Conservation (phyloP, 495 filamentous ascomycete species). For the Oidiodendron maius region DNA sequence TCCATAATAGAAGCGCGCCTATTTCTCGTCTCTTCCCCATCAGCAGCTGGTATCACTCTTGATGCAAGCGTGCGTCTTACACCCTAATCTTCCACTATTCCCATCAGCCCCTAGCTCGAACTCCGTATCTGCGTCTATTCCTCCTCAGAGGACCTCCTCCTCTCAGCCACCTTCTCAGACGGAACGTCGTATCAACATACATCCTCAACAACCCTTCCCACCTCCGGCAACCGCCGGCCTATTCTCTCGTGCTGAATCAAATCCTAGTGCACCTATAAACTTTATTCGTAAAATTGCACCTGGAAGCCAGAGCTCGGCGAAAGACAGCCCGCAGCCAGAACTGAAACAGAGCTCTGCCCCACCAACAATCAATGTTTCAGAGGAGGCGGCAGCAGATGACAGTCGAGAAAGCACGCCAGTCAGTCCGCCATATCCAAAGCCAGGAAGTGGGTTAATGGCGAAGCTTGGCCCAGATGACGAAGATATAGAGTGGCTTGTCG, state of each 20-base stretch:
- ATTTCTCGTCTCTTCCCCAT: conserved; percentile 37
- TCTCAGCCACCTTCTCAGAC: conserved; percentile 19
- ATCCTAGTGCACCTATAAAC: conserved; percentile 30
- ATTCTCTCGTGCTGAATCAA: conserved; percentile 31
- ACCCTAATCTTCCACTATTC: conserved; percentile 35
- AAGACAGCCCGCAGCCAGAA: background rate
- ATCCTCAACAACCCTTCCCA: conserved; percentile 26
- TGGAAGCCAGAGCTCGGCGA: background rate
- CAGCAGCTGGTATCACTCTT: conserved; percentile 39
- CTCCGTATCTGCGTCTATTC: conserved; percentile 24
- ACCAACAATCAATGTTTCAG: background rate
- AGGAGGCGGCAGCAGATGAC: background rate
- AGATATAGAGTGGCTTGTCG: conserved; percentile 38
- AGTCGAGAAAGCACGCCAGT: conserved; percentile 29
- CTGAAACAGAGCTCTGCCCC: conserved; percentile 10
- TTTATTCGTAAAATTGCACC: conserved; percentile 32
- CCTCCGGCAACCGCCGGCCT: conserved; percentile 27
- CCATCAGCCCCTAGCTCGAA: conserved; percentile 25
- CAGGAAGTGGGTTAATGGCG: conserved; percentile 50
- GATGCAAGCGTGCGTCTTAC: conserved; percentile 32
- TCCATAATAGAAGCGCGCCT: conserved; percentile 36
- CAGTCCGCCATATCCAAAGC: conserved; percentile 59
- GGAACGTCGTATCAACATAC: conserved; percentile 38
- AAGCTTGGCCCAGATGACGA: conserved; percentile 37
- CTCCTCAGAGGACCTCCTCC: conserved; percentile 11